Evolutionary conservation across 1,139 yeast genomes (phyloP).

Genomic region (Pichia sp.): DNA sequence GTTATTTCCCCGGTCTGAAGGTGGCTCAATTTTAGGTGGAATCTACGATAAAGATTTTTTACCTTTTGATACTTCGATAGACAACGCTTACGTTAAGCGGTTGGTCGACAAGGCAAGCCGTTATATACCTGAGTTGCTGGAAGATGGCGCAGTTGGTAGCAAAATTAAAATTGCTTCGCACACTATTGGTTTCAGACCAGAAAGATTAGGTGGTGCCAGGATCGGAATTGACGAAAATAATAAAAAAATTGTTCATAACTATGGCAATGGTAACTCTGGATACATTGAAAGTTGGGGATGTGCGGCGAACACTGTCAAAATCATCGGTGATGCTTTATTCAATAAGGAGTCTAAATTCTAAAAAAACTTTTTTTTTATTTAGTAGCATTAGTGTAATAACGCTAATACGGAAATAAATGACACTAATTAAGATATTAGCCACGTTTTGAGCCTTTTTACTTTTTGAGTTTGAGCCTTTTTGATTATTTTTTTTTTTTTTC

Average conservation of each 20-base stretch:
- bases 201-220: constrained; percentile 36
- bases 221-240: constrained; percentile 31
- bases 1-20: constrained; percentile 44
- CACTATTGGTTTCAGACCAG: constrained; percentile 42
- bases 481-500: no score
- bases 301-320: constrained; percentile 21
- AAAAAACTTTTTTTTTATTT: not conserved
- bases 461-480: no score
- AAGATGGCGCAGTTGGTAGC: constrained; percentile 7
- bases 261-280: constrained; percentile 43
- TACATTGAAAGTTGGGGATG: constrained; percentile 40
- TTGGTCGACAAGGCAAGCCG: constrained; percentile 31
- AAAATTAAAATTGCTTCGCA: constrained; percentile 32
- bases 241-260: constrained; percentile 37
- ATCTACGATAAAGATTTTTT: constrained; percentile 29
- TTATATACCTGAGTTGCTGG: constrained; percentile 34
- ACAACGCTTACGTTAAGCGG: constrained; percentile 32
- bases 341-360: constrained; percentile 2
- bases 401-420: no score
- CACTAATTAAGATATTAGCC: no score
- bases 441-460: no score
- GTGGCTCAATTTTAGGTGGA: constrained; percentile 45
- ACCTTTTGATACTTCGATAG: constrained; percentile 25
- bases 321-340: constrained; percentile 4
- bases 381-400: no score